Evolutionary conservation across 2,329 filamentous ascomycete genomes (phyloP), one percentile per base, ranked within the genome.

Genomic region (Coniella lustricola): DNA sequence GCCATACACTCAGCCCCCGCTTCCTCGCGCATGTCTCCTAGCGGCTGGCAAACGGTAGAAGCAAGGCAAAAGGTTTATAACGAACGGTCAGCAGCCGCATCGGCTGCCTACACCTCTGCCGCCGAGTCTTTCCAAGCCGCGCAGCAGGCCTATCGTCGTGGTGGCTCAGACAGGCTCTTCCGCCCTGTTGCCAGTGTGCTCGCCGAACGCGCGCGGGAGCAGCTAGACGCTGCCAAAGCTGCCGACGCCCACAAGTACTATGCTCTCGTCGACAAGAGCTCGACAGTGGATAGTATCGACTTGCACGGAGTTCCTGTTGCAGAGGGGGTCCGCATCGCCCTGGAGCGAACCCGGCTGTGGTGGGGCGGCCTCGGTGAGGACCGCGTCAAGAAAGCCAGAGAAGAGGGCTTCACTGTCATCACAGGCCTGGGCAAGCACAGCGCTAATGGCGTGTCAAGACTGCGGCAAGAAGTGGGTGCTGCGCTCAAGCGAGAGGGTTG

Each of bases 391-490:
- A 61, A 56, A 53, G 69, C 73, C 17, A 70, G 74, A 59, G 71
- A 71, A 17, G 54, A 66, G 7, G 72, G 81, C 1, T 90, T 85
- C 59, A 80, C 77, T 34, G 82, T 97, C 51, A 78, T 97, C 46
- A 95, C 90, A 3, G 91, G 91, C 1, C 62, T 84, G 13, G 91
- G 91, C 1, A 75, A 76, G 46, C 91, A 97, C 65, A 93, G 82
- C 58, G 76, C 81, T 40, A 82, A 85, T 45, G 89, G 90, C 1
- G 83, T 79, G 48, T 87, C 85, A 2, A 82, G 81, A 56, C 64
- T 97, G 51, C 84, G 90, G 4, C 84, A 85, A 49, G 85, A 86
- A 14, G 90, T 97, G n/a, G 82, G 77, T 40, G 83, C 81, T 59
- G 83, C 82, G 60, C 70, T 97, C 36, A 74, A 82, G 34, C 75